These are phyloP conservation scores for Aspergillus phoenicis DNA, from an alignment of 2,329 filamentous ascomycete species.

Conservation along the genomic window DNA sequence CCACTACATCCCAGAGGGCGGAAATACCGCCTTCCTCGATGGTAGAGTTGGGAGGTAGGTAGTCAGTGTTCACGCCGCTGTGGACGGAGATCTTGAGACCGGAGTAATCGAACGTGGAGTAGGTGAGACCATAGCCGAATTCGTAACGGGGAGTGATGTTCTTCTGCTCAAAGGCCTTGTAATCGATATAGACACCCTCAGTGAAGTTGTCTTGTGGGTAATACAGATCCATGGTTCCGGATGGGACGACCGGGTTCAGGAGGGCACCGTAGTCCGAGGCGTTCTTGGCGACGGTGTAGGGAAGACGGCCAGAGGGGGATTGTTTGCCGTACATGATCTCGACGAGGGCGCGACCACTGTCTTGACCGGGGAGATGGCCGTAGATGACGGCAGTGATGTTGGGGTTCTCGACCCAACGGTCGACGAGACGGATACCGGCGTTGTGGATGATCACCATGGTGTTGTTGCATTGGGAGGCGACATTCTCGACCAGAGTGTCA, in stretches of 20 bases:
- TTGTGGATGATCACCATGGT: slow-evolving; percentile 68
- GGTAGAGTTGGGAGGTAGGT: slow-evolving; percentile 40
- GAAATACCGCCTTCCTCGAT: slow-evolving; percentile 7
- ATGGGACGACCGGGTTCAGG: background rate
- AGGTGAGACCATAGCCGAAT: slow-evolving; percentile 16
- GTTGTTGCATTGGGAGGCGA: slow-evolving; percentile 62
- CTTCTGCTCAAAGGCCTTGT: slow-evolving; percentile 11
- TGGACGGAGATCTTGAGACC: slow-evolving; percentile 40
- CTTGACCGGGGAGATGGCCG: slow-evolving; percentile 65
- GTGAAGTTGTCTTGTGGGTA: slow-evolving; percentile 16
- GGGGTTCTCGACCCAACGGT: slow-evolving; percentile 59
- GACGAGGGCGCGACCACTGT: slow-evolving; percentile 59
- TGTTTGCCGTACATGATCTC: slow-evolving; percentile 59
- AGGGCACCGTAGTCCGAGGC: slow-evolving; percentile 56
- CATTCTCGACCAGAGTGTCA: slow-evolving; percentile 57
- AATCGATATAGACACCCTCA: slow-evolving; percentile 18
- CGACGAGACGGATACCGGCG: slow-evolving; percentile 60
- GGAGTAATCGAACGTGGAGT: slow-evolving; percentile 55
- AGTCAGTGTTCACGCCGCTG: slow-evolving; percentile 41
- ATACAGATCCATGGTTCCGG: background rate
- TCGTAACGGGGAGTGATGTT: slow-evolving; percentile 11
- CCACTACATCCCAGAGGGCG: slow-evolving; percentile 7
- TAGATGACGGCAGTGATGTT: slow-evolving; percentile 66
- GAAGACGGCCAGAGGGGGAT: slow-evolving; percentile 25
- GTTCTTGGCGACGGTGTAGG: slow-evolving; percentile 61